These are phyloP conservation scores for Fusarium newnesense DNA, from an alignment of 2,329 filamentous ascomycete genomes.

Conservation along the genomic window DNA sequence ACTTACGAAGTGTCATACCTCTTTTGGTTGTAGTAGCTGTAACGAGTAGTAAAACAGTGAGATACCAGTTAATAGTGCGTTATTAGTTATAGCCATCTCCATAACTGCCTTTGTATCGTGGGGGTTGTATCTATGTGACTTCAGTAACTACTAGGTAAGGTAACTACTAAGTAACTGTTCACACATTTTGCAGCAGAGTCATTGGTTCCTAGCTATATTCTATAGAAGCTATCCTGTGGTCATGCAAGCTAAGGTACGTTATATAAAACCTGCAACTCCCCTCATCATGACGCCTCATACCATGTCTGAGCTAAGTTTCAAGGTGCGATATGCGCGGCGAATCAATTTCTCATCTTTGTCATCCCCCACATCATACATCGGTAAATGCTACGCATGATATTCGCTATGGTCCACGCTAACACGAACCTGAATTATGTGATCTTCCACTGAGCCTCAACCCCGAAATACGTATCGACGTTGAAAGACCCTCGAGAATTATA, in stretches of 20 bases:
- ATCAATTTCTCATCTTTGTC: conserved; percentile 37
- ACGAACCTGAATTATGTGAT: background rate
- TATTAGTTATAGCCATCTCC: conserved; percentile 3
- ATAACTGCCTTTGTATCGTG: conserved; percentile 1
- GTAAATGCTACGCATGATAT: background rate
- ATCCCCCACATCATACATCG: conserved; percentile 10
- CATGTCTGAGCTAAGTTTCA: background rate
- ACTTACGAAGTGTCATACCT: conserved; percentile 27
- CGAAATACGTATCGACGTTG: background rate
- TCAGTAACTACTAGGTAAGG: background rate
- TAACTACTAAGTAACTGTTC: background rate
- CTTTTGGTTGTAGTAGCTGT: background rate
- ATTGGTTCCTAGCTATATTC: background rate
- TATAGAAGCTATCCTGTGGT: background rate
- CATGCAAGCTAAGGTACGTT: background rate
- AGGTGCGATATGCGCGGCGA: conserved; percentile 20
- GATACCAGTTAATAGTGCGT: background rate
- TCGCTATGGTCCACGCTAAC: background rate
- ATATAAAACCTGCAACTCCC: background rate
- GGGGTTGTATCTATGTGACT: background rate
- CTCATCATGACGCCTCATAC: conserved; percentile 9
- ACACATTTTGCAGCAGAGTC: background rate
- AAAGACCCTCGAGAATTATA: background rate
- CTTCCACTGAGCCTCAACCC: background rate
- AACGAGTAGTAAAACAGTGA: conserved; percentile 5